Evolutionary conservation across 495 filamentous ascomycete genomes (phyloP).

Genomic region (Pyrenula aspistea): DNA sequence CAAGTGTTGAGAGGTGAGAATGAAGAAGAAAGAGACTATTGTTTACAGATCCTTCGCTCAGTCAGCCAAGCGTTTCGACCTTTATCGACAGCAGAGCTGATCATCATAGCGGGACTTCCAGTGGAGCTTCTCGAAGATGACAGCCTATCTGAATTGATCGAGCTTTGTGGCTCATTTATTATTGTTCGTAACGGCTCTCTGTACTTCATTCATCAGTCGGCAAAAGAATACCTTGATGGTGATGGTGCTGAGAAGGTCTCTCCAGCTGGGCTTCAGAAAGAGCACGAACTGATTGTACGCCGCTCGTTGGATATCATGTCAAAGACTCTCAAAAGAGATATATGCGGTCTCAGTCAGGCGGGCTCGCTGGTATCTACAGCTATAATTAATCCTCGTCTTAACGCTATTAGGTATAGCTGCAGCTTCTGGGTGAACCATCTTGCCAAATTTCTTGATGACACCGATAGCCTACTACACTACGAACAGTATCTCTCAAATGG

Average conservation of each 20-base stretch:
- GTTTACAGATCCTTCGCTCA: slow-evolving; percentile 8
- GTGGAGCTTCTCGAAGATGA: slow-evolving; percentile 22
- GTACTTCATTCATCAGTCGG: slow-evolving; percentile 38
- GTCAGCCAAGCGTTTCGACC: slow-evolving; percentile 8
- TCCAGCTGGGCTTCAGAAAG: slow-evolving; percentile 27
- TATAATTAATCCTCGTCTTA: slow-evolving; percentile 12
- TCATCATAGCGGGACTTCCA: slow-evolving; percentile 13
- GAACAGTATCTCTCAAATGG: too few species aligned
- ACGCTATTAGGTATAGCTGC: slow-evolving; percentile 19
- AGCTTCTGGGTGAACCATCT: slow-evolving; percentile 18
- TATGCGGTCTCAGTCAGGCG: slow-evolving; percentile 22
- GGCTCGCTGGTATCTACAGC: slow-evolving; percentile 10
- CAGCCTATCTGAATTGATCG: too few species aligned
- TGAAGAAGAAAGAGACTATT: slow-evolving; percentile 4
- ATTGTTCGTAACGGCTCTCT: slow-evolving; percentile 16
- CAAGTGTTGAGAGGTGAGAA: slow-evolving; percentile 1
- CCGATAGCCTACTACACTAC: slow-evolving; percentile 9
- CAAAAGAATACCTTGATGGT: slow-evolving; percentile 33
- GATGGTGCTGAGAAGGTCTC: slow-evolving; percentile 11
- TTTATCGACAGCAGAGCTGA: slow-evolving; percentile 8
- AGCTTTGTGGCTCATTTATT: too few species aligned
- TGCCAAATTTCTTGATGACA: slow-evolving; percentile 4
- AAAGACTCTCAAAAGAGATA: slow-evolving; percentile 19
- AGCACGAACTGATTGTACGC: slow-evolving; percentile 18
- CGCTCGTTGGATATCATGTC: slow-evolving; percentile 24